phyloP scores from a whole-genome alignment of 2,329 filamentous ascomycete species.

The Stemphylium beticola region DNA sequence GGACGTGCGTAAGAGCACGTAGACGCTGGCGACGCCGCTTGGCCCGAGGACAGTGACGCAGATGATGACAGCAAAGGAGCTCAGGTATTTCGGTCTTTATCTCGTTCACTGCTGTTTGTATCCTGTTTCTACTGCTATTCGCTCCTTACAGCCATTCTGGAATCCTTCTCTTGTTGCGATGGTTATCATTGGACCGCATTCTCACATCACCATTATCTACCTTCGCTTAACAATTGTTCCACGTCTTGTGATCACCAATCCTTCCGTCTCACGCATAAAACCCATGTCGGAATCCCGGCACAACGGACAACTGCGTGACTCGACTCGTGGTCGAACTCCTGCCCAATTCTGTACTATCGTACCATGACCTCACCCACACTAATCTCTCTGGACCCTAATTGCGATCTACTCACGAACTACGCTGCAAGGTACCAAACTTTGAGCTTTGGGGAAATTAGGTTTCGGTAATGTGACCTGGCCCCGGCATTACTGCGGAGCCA shows the following conservation, averaged over 20 bases:
- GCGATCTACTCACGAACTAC: slow-evolving; percentile 2
- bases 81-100: too few species aligned
- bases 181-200: neutral
- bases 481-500: slow-evolving; percentile 3
- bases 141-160: neutral
- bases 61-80: too few species aligned
- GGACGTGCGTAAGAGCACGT: too few species aligned
- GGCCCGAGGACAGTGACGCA: too few species aligned
- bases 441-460: slow-evolving; percentile 1
- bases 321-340: neutral
- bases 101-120: neutral
- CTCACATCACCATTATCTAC: neutral
- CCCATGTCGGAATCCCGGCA: neutral
- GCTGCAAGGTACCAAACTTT: neutral
- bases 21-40: too few species aligned
- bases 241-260: neutral
- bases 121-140: neutral
- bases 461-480: neutral
- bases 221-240: neutral
- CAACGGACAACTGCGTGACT: neutral
- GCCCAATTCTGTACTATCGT: neutral
- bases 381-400: neutral
- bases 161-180: neutral
- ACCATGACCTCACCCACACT: neutral
- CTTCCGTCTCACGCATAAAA: neutral